phyloP scores from a whole-genome alignment of 352 stramenopile genomes.

The Phytopythium oedochilum region DNA sequence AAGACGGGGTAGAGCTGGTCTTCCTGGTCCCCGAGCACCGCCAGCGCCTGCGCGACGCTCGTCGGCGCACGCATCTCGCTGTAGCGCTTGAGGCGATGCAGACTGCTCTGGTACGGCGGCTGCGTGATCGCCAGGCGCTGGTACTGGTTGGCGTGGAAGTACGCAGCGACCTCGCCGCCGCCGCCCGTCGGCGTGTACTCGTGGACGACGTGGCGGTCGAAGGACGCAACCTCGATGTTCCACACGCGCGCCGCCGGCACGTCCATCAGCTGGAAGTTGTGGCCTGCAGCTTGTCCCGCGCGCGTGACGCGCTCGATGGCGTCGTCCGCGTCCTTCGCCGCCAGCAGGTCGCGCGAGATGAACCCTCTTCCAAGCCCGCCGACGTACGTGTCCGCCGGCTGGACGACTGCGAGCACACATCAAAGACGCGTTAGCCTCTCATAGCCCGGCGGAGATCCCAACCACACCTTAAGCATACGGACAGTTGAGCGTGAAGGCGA shows the following conservation, averaged over 20 bases:
- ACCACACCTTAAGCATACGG: too few species aligned
- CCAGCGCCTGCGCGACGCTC: constrained; percentile 37
- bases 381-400: constrained; percentile 53
- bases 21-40: constrained; percentile 62
- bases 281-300: constrained; percentile 44
- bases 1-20: constrained; percentile 59
- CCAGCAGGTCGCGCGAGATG: constrained; percentile 58
- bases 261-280: constrained; percentile 83
- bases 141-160: constrained; percentile 79
- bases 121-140: constrained; percentile 55
- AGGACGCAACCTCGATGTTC: constrained; percentile 70
- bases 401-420: constrained; percentile 36
- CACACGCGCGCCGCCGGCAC: constrained; percentile 31
- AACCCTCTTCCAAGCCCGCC: constrained; percentile 63
- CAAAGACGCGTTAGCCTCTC: too few species aligned
- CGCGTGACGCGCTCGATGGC: constrained; percentile 51
- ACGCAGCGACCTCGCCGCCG: constrained; percentile 21
- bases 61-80: constrained; percentile 33
- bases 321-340: constrained; percentile 31
- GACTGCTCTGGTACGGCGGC: constrained; percentile 58
- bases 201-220: constrained; percentile 43
- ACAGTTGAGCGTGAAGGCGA: constrained; percentile 83
- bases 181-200: constrained; percentile 20
- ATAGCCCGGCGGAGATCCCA: too few species aligned
- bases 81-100: constrained; percentile 62